phyloP scores from a whole-genome alignment of 805 yeast genomes.

The Lachancea quebecensis region DNA sequence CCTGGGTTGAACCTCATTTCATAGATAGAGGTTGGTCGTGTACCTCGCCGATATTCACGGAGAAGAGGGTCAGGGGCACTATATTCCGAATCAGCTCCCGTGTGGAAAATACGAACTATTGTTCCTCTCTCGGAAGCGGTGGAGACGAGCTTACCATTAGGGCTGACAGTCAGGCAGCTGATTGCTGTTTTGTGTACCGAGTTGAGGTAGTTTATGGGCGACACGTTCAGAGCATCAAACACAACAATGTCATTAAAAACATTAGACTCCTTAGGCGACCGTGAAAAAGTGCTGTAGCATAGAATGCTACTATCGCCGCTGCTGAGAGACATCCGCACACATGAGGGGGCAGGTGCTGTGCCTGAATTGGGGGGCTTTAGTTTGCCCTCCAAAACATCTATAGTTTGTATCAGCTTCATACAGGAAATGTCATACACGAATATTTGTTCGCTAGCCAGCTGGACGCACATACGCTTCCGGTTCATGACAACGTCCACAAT shows the following conservation, averaged over 20 bases:
- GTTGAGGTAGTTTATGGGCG: constrained; percentile 52
- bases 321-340: constrained; percentile 21
- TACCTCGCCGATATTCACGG: constrained; percentile 63
- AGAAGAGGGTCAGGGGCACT: constrained; percentile 16
- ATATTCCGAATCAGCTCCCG: constrained; percentile 41
- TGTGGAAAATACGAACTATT: constrained; percentile 52
- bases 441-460: constrained; percentile 65
- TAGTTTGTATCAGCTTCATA: constrained; percentile 70
- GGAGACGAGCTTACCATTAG: constrained; percentile 53
- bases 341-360: background rate
- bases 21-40: constrained; percentile 65
- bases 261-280: constrained; percentile 29
- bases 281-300: constrained; percentile 25
- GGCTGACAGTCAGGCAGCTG: constrained; percentile 38
- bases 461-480: constrained; percentile 72
- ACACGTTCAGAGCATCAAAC: constrained; percentile 66
- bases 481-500: constrained; percentile 71
- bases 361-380: constrained; percentile 3
- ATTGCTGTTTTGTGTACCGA: constrained; percentile 29
- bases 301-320: constrained; percentile 29
- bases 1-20: constrained; percentile 61
- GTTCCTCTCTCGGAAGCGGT: constrained; percentile 71
- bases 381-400: constrained; percentile 37
- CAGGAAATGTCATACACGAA: constrained; percentile 86
- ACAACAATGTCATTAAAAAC: constrained; percentile 46